Base-by-base conservation (phyloP, 179 eudicot species). In the Heliamphora pulchella region DNA sequence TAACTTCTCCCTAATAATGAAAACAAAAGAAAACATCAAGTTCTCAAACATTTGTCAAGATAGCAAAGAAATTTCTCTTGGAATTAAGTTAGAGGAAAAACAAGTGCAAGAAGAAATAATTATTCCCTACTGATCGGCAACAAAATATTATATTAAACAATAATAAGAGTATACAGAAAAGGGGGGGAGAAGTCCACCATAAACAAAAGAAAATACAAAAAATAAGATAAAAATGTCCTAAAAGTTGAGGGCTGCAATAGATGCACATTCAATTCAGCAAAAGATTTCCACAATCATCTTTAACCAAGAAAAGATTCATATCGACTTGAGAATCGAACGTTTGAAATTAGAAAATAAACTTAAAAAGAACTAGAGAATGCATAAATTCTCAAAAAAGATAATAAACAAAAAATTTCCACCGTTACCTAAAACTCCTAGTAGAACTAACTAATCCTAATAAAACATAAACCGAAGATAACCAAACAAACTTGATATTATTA, bases 1-100 rank as follows among this genome's bases (percentile, higher is more conserved):
- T 81, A 94, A 86, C 88, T 91, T 96, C 88, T 94, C 97, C 98
- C 99, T 96, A 78, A 80, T 72, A 70, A 78, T 1, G 39, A 76
- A 9, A 57, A 61, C 77, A 71, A 66, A 64, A 66, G 8, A 15
- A 7, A 18, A 9, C 8, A 20, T 69, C 9, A 55, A 47, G 55
- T 69, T n/a, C 54, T n/a, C 20, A 43, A 48, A 10, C 74, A 31
- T 69, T 79, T 69, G 44, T n/a, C 31, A 43, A 44, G 39, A 54
- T 57, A 69, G 9, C 4, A 69, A 55, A 53, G 46, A 55, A 31
- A 31, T 31, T 31, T 31, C 64, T 55, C 43, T 20, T 1, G 59
- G 44, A 55, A 31, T 59, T 22, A 8, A 57, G 9, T 57, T 73
- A 73, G 17, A 20, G 41, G 43, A 11, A 74, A 14, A 20, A 51